Base-by-base conservation (phyloP, 2,329 filamentous ascomycete species). In the Sporothrix sp. region DNA sequence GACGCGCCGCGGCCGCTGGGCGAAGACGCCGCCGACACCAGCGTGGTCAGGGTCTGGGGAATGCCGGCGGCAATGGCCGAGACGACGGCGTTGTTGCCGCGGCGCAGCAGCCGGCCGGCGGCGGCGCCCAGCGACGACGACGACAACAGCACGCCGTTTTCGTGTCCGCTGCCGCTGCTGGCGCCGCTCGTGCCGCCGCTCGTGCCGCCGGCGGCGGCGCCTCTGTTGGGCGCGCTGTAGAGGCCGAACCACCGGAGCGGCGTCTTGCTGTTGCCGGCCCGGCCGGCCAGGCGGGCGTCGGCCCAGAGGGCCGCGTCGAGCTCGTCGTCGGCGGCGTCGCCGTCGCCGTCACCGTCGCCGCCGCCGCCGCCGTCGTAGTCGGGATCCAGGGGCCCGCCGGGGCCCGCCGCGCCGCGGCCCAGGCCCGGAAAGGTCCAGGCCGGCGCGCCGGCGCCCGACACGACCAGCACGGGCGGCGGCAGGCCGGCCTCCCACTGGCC, bases 241-340 rank as follows among this genome's bases (percentile, higher is more conserved):
- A n/a, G n/a, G 66, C 68, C 72, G 16, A 65, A 67, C 53, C 70
- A 72, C 10, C 68, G 69, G 0, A 79, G 79, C 2, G 79, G 79
- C 2, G 79, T 83, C 54, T 82, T 78, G 25, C 78, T 37, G 27
- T 43, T 28, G 48, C 21, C 23, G 33, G 6, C 20, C 37, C 20
- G 47, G 21, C 65, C 65, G 72, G 75, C 79, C 3, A 68, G 58
- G 0, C 68, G 56, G 0, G 67, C 65, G 23, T 78, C 76, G 1
- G 80, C 78, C 1, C 78, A 79, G n/a, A 71, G 72, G 38, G 76
- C 71, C 2, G 79, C 78, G 36, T 74, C 74, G 37, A 74, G 72
- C 45, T 77, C 71, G 25, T 74, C 66, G 23, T 75, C 62, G 3
- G 75, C 62, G 3, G 78, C 79, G 51, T 77, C 73, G 46, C 70